Evolutionary conservation across 2,329 filamentous ascomycete genomes (phyloP).

Genomic region (Stachybotrys echinatus): DNA sequence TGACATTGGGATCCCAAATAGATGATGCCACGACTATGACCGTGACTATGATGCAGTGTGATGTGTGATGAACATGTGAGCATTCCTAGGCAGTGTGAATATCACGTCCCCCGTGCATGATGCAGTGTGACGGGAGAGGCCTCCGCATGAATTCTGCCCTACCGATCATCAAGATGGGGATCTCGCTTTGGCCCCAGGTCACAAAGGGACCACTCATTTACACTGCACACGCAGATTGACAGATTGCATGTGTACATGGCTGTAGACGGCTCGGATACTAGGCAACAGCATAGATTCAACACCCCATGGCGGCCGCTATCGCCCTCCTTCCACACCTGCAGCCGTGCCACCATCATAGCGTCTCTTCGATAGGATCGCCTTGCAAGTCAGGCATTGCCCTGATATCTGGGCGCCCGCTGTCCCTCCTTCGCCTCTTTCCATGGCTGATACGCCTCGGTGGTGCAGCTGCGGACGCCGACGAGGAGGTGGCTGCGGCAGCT

Average conservation of each 20-base stretch:
- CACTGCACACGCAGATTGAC: no score
- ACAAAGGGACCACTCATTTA: no score
- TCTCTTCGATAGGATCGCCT: constrained; percentile 27
- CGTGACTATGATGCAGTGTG: neutral
- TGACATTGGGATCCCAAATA: no score
- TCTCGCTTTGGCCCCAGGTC: no score
- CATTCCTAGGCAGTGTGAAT: neutral
- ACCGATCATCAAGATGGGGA: no score
- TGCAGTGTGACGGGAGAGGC: no score
- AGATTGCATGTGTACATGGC: neutral
- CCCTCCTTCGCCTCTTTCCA: constrained; percentile 11
- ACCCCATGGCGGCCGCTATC: neutral
- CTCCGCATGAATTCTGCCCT: no score
- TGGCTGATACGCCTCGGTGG: constrained; percentile 7
- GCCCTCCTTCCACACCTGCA: neutral
- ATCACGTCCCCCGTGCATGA: no score
- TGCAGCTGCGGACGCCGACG: constrained; percentile 3
- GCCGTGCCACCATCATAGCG: neutral
- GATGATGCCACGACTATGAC: neutral
- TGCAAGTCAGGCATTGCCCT: constrained; percentile 24
- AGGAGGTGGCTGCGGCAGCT: neutral
- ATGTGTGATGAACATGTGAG: neutral
- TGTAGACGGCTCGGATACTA: neutral
- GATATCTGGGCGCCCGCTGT: constrained; percentile 24
- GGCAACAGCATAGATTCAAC: neutral